These are phyloP conservation scores for Diutina mesorugosa DNA, from an alignment of 1,139 yeast species.

Conservation along the genomic window DNA sequence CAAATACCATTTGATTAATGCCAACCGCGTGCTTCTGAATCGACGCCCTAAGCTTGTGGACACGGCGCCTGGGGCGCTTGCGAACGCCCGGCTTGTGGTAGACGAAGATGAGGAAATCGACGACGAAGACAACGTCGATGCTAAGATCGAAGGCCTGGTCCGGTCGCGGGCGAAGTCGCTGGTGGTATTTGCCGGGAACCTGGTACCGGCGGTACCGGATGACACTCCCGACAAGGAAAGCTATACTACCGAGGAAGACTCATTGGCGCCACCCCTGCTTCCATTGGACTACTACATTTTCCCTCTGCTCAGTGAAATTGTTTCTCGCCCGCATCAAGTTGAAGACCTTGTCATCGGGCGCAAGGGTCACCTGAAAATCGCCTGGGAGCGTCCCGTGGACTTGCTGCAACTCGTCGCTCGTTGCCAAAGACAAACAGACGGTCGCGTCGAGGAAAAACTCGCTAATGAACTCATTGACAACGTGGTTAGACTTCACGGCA, in stretches of 20 bases:
- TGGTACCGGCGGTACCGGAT: neutral
- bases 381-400: conserved; percentile 64
- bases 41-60: conserved; percentile 19
- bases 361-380: conserved; percentile 60
- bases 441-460: neutral
- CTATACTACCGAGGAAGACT: neutral
- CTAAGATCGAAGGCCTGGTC: neutral
- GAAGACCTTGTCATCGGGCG: conserved; percentile 70
- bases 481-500: conserved; percentile 42
- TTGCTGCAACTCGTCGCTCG: neutral
- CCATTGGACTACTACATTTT: neutral
- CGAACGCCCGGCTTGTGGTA: neutral
- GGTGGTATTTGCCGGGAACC: neutral
- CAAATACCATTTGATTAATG: conserved; percentile 30
- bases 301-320: neutral
- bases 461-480: conserved; percentile 8
- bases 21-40: conserved; percentile 26
- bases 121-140: neutral
- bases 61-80: neutral
- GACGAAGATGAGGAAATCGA: conserved; percentile 3
- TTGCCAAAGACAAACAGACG: neutral
- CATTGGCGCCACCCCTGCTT: neutral
- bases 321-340: conserved; percentile 15
- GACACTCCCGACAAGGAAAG: neutral
- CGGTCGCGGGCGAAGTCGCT: neutral